These are phyloP conservation scores for Tolypocladium paradoxum DNA, from an alignment of 2,329 filamentous ascomycete species.

Conservation along the genomic window DNA sequence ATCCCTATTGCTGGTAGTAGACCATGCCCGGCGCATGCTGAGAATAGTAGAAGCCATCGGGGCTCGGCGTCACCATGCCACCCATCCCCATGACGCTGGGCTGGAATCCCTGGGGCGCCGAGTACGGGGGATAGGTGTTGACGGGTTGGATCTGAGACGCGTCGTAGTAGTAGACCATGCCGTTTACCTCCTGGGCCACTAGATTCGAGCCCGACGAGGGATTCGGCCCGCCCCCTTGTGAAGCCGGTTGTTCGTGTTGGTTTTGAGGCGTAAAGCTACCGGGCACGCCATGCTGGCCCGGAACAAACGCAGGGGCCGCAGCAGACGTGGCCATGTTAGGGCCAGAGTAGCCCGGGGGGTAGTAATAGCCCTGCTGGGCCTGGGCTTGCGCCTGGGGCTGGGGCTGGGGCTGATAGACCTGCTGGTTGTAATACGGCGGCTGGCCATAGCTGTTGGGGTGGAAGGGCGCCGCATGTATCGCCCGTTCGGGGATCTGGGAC, in stretches of 20 bases:
- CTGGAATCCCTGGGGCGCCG: constrained; percentile 41
- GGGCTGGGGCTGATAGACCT: constrained; percentile 17
- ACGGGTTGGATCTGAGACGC: constrained; percentile 57
- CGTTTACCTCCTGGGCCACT: constrained; percentile 80
- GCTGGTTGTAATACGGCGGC: constrained; percentile 46
- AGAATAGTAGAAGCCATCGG: constrained; percentile 61
- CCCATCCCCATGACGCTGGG: constrained; percentile 57
- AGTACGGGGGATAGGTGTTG: constrained; percentile 35
- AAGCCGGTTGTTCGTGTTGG: constrained; percentile 25
- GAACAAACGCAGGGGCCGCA: constrained; percentile 46
- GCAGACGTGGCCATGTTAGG: constrained; percentile 40
- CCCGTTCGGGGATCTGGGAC: constrained; percentile 85
- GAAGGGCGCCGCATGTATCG: constrained; percentile 83
- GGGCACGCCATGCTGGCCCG: constrained; percentile 36
- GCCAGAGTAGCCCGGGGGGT: constrained; percentile 41
- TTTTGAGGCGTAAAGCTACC: constrained; percentile 30
- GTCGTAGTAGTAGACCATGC: constrained; percentile 94
- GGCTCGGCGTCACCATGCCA: constrained; percentile 65
- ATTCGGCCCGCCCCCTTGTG: constrained; percentile 18
- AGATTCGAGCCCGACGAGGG: constrained; percentile 29
- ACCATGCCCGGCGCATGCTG: constrained; percentile 44
- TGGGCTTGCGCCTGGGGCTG: constrained; percentile 9
- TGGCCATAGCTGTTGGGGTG: constrained; percentile 61
- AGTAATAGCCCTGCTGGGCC: constrained; percentile 56
- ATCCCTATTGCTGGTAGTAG: constrained; percentile 49